A percentile compares a stretch with the other conserved stretches of the same genome.
These are phyloP conservation scores for Neobulgaria alba DNA, from an alignment of 2,329 filamentous ascomycete genomes.

Conservation along the genomic window DNA sequence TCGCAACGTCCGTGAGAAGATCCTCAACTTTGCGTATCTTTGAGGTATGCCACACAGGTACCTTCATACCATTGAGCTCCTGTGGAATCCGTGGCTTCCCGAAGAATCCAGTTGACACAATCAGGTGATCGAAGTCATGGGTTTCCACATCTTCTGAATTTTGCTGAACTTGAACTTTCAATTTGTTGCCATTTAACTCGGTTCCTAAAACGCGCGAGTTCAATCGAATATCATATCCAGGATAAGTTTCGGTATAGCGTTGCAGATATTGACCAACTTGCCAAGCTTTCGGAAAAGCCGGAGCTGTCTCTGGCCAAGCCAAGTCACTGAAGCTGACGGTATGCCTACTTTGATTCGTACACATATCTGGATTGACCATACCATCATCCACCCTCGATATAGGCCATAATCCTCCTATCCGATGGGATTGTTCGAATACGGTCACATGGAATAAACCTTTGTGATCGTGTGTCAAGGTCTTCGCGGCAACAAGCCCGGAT, in stretches of 20 bases:
- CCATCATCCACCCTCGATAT: slow-evolving; percentile 37
- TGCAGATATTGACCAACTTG: slow-evolving; percentile 67
- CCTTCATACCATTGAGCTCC: slow-evolving; percentile 29
- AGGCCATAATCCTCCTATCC: slow-evolving; percentile 75
- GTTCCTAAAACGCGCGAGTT: slow-evolving; percentile 16
- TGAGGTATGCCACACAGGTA: slow-evolving; percentile 59
- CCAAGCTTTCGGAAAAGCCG: slow-evolving; percentile 68
- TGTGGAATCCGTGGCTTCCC: slow-evolving; percentile 48
- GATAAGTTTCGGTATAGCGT: slow-evolving; percentile 50
- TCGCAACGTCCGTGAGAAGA: slow-evolving; percentile 35
- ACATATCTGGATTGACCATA: slow-evolving; percentile 57
- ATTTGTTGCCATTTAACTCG: slow-evolving; percentile 8
- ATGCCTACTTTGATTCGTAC: slow-evolving; percentile 68
- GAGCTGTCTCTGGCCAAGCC: slow-evolving; percentile 53
- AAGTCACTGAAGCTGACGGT: slow-evolving; percentile 67
- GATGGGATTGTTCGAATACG: slow-evolving; percentile 56
- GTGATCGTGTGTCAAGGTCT: slow-evolving; percentile 58
- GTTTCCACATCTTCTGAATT: slow-evolving; percentile 2
- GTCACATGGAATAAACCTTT: slow-evolving; percentile 54
- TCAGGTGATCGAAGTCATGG: slow-evolving; percentile 54
- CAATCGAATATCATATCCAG: slow-evolving; percentile 18
- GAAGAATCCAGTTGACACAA: slow-evolving; percentile 73
- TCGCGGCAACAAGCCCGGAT: slow-evolving; percentile 61
- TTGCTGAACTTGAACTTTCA: slow-evolving; percentile 15
- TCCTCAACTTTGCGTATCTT: slow-evolving; percentile 47